Percentiles rank a stretch among this genome's conserved stretches.
Conservation (phyloP, 1,139 yeast genomes). For the Entelexis sorbosivorans region DNA sequence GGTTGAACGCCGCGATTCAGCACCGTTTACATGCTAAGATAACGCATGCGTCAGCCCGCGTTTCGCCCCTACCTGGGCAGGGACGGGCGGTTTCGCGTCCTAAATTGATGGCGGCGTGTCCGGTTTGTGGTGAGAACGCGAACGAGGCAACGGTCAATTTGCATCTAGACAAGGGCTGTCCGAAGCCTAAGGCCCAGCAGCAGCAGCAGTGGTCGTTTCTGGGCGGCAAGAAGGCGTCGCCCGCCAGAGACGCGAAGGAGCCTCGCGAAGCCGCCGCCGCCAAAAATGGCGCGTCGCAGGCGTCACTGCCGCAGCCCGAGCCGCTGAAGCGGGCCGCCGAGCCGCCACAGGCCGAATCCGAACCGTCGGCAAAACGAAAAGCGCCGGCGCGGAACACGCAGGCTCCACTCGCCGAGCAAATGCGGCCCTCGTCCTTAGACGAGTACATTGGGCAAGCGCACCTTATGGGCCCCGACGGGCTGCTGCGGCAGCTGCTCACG, state of each 20-base stretch:
- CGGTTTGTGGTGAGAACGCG: slow-evolving; percentile 30
- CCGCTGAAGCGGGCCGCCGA: background rate
- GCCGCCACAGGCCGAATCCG: background rate
- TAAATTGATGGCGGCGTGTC: slow-evolving; percentile 27
- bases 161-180: slow-evolving; percentile 34
- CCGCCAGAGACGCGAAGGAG: background rate
- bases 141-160: slow-evolving; percentile 29
- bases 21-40: background rate
- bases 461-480: slow-evolving; percentile 62
- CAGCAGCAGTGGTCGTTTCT: slow-evolving; percentile 14
- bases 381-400: background rate
- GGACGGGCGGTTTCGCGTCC: slow-evolving; percentile 2
- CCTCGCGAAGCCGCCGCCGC: background rate
- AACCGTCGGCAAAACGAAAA: slow-evolving; percentile 7
- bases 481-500: slow-evolving; percentile 46
- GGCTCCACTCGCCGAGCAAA: slow-evolving; percentile 69
- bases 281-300: background rate
- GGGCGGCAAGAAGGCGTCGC: slow-evolving; percentile 6
- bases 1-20: no score
- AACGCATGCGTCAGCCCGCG: background rate
- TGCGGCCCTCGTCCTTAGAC: slow-evolving; percentile 61
- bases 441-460: slow-evolving; percentile 85
- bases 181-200: slow-evolving; percentile 11
- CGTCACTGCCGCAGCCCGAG: background rate
- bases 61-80: background rate